A percentile compares a stretch with the other conserved stretches of the same genome.
These are phyloP conservation scores for Cryomyces minteri DNA, from an alignment of 495 filamentous ascomycete species.

Conservation along the genomic window DNA sequence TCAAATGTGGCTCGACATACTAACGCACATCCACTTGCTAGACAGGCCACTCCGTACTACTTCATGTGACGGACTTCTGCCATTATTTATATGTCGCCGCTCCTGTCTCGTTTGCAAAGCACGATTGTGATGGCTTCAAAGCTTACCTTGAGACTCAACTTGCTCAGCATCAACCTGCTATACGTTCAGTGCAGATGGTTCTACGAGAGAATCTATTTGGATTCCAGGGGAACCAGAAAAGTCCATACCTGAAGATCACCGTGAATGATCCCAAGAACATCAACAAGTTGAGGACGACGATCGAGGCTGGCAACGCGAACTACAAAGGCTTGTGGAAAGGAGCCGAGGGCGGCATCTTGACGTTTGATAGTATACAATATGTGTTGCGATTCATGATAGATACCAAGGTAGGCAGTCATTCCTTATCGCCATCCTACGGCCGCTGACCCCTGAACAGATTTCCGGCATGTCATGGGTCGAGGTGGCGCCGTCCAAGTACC, in stretches of 20 bases:
- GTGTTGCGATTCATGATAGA: constrained; percentile 96
- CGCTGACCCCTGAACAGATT: constrained; percentile 25
- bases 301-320: constrained; percentile 64
- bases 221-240: constrained; percentile 83
- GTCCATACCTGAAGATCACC: constrained; percentile 81
- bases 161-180: constrained; percentile 38
- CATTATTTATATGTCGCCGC: constrained; percentile 94
- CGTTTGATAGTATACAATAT: constrained; percentile 91
- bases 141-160: constrained; percentile 59
- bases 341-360: constrained; percentile 48
- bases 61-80: constrained; percentile 89
- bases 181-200: constrained; percentile 58
- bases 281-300: constrained; percentile 43
- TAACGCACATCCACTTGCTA: constrained; percentile 11
- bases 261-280: constrained; percentile 77
- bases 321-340: constrained; percentile 80
- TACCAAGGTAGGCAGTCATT: constrained; percentile 38
- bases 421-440: neutral
- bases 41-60: constrained; percentile 76
- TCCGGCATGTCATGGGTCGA: constrained; percentile 97
- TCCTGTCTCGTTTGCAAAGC: constrained; percentile 56
- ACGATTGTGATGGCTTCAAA: constrained; percentile 59
- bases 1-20: neutral
- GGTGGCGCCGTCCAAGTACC: constrained; percentile 55
- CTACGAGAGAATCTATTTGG: constrained; percentile 79